Percentiles rank a stretch among this genome's conserved stretches.
phyloP scores from a whole-genome alignment of 352 stramenopile genomes.

The Pythium brassicae region DNA sequence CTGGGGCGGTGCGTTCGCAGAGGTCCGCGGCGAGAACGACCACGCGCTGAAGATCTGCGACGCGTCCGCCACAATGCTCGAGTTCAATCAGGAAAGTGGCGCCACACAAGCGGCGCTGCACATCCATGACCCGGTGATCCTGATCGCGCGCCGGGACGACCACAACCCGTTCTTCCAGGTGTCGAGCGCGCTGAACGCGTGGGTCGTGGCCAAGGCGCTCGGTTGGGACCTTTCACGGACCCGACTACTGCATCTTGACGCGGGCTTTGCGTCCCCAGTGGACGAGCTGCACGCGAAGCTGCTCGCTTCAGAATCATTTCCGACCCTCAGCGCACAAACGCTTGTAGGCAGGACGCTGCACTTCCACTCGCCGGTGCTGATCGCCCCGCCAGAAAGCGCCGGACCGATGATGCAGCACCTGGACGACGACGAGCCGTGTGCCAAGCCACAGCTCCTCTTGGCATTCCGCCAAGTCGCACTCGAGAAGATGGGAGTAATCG shows the following conservation, averaged over 20 bases:
- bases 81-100: neutral
- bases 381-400: slow-evolving; percentile 30
- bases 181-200: slow-evolving; percentile 18
- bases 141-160: slow-evolving; percentile 23
- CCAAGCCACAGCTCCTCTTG: slow-evolving; percentile 17
- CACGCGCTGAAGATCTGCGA: slow-evolving; percentile 2
- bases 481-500: slow-evolving; percentile 7
- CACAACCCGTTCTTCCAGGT: slow-evolving; percentile 29
- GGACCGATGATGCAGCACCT: slow-evolving; percentile 45
- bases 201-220: slow-evolving; percentile 17
- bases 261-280: slow-evolving; percentile 31
- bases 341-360: slow-evolving; percentile 28
- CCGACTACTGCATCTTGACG: slow-evolving; percentile 40
- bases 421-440: slow-evolving; percentile 41
- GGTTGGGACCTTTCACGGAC: slow-evolving; percentile 30
- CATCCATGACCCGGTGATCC: slow-evolving; percentile 8
- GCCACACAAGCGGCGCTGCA: neutral
- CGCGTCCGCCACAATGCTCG: neutral
- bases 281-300: slow-evolving; percentile 42
- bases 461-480: slow-evolving; percentile 20
- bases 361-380: slow-evolving; percentile 28
- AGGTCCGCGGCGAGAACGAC: neutral
- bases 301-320: slow-evolving; percentile 18
- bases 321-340: slow-evolving; percentile 23
- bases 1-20: neutral